A percentile compares a stretch with the other conserved stretches of the same genome.
These are phyloP conservation scores for Globisporangium paddicum DNA, from an alignment of 352 stramenopile species.

Conservation along the genomic window DNA sequence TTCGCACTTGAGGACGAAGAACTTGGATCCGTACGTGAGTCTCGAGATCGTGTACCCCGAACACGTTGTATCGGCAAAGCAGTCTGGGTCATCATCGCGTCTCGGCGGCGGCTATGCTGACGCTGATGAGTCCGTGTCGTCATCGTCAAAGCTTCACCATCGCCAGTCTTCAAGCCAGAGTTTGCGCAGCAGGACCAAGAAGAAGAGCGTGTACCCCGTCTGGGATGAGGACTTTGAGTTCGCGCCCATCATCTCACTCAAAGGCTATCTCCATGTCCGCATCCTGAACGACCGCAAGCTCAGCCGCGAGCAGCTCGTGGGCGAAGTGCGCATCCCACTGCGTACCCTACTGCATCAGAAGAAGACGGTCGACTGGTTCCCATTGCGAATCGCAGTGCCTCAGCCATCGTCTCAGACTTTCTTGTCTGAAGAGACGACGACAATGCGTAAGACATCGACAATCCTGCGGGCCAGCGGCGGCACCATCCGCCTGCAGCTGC, in stretches of 20 bases:
- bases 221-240: slow-evolving; percentile 82
- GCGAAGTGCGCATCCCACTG: slow-evolving; percentile 60
- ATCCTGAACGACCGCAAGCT: slow-evolving; percentile 69
- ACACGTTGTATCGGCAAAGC: slow-evolving; percentile 16
- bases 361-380: slow-evolving; percentile 54
- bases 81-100: background rate
- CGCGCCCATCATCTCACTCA: slow-evolving; percentile 50
- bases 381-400: slow-evolving; percentile 27
- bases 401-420: slow-evolving; percentile 5
- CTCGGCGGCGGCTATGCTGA: background rate
- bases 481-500: slow-evolving; percentile 47
- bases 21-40: slow-evolving; percentile 62
- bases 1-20: slow-evolving; percentile 61
- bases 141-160: background rate
- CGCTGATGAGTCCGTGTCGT: background rate
- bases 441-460: slow-evolving; percentile 1
- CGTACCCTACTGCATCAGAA: slow-evolving; percentile 61
- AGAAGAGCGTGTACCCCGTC: slow-evolving; percentile 70
- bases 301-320: slow-evolving; percentile 61
- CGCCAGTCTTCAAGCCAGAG: slow-evolving; percentile 5
- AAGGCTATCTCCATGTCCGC: slow-evolving; percentile 55
- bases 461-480: slow-evolving; percentile 31
- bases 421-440: slow-evolving; percentile 4
- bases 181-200: slow-evolving; percentile 60
- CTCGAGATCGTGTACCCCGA: slow-evolving; percentile 62